Conservation (phyloP, 2,329 filamentous ascomycete genomes). For the Cephalotrichum gorgonifer region DNA sequence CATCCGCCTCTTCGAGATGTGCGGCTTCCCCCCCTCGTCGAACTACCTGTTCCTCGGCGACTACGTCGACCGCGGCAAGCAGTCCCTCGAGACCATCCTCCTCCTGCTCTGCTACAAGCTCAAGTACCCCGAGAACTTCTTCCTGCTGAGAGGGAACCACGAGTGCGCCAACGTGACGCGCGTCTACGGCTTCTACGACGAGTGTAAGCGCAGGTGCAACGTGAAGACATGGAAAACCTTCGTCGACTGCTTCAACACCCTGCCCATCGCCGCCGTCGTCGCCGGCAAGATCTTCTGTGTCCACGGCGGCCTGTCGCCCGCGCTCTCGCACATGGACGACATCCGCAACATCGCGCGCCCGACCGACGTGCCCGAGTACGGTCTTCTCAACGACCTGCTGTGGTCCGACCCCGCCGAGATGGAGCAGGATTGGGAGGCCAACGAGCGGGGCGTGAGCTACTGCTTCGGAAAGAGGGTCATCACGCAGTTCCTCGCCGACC, state of each 20-base stretch:
- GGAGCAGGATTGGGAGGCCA: conserved; percentile 96
- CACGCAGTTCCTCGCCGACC: conserved; percentile 83
- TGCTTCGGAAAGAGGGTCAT: conserved; percentile 99
- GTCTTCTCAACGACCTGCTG: conserved; percentile 83
- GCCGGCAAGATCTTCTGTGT: conserved; percentile 97
- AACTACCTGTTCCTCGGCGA: conserved; percentile 95
- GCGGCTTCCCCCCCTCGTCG: conserved; percentile 81
- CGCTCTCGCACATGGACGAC: conserved; percentile 93
- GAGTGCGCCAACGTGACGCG: conserved; percentile 94
- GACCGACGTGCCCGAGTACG: conserved; percentile 95
- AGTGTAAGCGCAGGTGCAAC: conserved; percentile 92
- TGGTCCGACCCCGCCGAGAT: conserved; percentile 98
- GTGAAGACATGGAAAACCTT: conserved; percentile 99
- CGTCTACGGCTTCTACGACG: conserved; percentile 96
- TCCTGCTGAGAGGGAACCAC: conserved; percentile 87
- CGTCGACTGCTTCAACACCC: conserved; percentile 89
- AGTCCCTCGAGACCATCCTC: conserved; percentile 88
- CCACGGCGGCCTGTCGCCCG: conserved; percentile 87
- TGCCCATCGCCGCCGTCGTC: conserved; percentile 93
- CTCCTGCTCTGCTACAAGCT: conserved; percentile 93
- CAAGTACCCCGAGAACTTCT: conserved; percentile 96
- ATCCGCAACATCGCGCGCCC: conserved; percentile 92
- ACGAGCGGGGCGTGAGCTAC: conserved; percentile 93
- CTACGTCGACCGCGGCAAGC: conserved; percentile 94
- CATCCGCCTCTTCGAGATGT: conserved; percentile 97